phyloP scores from a whole-genome alignment of 345 rosid genomes.

The Citrus inodora region DNA sequence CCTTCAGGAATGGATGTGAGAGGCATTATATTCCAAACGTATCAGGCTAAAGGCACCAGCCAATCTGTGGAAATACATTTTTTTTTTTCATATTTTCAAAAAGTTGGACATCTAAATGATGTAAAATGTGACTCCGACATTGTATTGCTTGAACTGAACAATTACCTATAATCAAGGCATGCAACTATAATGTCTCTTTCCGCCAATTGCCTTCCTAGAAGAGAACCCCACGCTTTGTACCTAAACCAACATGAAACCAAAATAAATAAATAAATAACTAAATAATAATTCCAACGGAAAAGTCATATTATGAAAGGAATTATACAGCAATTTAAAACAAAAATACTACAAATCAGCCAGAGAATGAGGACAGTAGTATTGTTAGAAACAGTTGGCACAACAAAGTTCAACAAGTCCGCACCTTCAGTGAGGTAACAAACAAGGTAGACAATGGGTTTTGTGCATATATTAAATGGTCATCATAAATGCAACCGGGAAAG shows the following conservation, averaged over 20 bases:
- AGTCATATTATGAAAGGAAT: neutral
- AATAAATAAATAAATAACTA: constrained; percentile 2
- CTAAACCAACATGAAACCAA: constrained; percentile 38
- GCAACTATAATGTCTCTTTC: constrained; percentile 94
- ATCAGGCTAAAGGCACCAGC: neutral
- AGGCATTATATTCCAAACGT: neutral
- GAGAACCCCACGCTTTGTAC: constrained; percentile 99
- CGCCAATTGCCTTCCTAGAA: constrained; percentile 86
- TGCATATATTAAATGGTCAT: neutral
- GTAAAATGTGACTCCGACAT: neutral
- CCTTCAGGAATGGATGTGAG: neutral
- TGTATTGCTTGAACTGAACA: constrained; percentile 7
- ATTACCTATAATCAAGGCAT: constrained; percentile 90
- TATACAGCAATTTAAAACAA: neutral
- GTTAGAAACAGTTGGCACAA: neutral
- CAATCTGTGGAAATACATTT: neutral
- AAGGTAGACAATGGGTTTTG: neutral
- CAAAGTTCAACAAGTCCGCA: neutral
- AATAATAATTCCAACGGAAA: constrained; percentile 6
- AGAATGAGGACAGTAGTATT: neutral
- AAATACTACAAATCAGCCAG: neutral
- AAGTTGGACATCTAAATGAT: neutral
- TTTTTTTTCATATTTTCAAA: neutral
- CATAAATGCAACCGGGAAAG: neutral
- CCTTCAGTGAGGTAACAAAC: neutral